These are phyloP conservation scores for Discostella pseudostelligera DNA, from an alignment of 108 stramenopile species.

Conservation along the genomic window DNA sequence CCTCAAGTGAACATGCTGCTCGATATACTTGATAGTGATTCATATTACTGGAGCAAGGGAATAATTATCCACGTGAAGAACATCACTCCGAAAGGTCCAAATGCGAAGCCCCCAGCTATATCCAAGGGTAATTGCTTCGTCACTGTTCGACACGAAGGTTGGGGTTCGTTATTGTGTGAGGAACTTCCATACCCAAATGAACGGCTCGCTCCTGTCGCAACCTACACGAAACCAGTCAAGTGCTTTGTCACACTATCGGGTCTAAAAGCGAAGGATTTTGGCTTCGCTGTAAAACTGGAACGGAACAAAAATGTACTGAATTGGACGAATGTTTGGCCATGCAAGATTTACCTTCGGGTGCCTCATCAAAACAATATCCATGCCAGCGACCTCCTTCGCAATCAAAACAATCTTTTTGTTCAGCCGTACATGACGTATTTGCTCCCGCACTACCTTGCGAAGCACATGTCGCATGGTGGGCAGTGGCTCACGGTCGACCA, in stretches of 20 bases:
- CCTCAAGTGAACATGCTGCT: conserved; percentile 5
- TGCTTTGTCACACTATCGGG: conserved; percentile 4
- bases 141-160: conserved; percentile 5
- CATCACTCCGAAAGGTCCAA: no score
- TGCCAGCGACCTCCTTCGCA: conserved; percentile 3
- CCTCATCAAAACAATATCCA: neutral
- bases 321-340: conserved; percentile 3
- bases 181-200: neutral
- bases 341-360: conserved; percentile 2
- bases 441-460: conserved; percentile 20
- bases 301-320: neutral
- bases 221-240: conserved; percentile 1
- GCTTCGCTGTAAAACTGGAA: neutral
- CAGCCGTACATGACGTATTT: conserved; percentile 27
- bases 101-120: neutral
- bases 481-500: conserved; percentile 16
- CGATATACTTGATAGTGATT: conserved; percentile 3
- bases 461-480: conserved; percentile 26
- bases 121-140: neutral
- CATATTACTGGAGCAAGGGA: neutral
- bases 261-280: neutral
- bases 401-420: conserved; percentile 13
- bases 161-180: neutral
- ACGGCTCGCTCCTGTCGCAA: neutral
- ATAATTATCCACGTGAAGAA: neutral